Percentiles rank a stretch among this genome's conserved stretches.
phyloP scores from a whole-genome alignment of 306 rosid species.

The Arachis hypogaea region DNA sequence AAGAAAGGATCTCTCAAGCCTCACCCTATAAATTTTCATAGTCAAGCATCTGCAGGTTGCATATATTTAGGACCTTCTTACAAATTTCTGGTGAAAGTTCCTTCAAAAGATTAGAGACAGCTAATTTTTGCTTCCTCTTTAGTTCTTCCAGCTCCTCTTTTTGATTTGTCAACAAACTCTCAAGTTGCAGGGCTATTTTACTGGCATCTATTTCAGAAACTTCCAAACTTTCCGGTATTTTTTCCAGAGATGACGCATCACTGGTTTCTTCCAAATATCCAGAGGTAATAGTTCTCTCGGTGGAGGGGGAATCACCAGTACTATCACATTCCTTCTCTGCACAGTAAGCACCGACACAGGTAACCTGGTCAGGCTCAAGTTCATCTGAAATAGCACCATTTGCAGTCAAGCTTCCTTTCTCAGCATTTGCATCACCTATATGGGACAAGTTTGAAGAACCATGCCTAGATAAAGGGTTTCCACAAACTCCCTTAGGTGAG shows the following conservation, averaged over 20 bases:
- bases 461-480: conserved; percentile 55
- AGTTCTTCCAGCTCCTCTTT: conserved; percentile 66
- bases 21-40: conserved; percentile 28
- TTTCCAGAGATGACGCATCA: conserved; percentile 38
- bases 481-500: conserved; percentile 71
- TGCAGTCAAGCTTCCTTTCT: conserved; percentile 32
- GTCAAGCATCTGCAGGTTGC: conserved; percentile 51
- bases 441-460: conserved; percentile 53
- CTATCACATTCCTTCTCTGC: conserved; percentile 41
- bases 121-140: conserved; percentile 66
- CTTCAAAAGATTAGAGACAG: conserved; percentile 53
- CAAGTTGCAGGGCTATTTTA: conserved; percentile 48
- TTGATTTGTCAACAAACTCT: conserved; percentile 57
- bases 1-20: conserved; percentile 25
- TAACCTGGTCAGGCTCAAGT: conserved; percentile 27
- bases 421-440: conserved; percentile 31
- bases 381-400: conserved; percentile 37
- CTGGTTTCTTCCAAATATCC: conserved; percentile 35
- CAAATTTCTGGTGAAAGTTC: conserved; percentile 55
- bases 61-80: conserved; percentile 52
- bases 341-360: conserved; percentile 19
- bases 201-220: conserved; percentile 41
- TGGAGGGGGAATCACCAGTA: conserved; percentile 33
- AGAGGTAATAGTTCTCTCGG: conserved; percentile 34
- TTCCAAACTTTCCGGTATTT: conserved; percentile 15